Evolutionary conservation across 2,329 filamentous ascomycete genomes (phyloP), one percentile per base, ranked within the genome.

Genomic region (Colletotrichum somersetense): DNA sequence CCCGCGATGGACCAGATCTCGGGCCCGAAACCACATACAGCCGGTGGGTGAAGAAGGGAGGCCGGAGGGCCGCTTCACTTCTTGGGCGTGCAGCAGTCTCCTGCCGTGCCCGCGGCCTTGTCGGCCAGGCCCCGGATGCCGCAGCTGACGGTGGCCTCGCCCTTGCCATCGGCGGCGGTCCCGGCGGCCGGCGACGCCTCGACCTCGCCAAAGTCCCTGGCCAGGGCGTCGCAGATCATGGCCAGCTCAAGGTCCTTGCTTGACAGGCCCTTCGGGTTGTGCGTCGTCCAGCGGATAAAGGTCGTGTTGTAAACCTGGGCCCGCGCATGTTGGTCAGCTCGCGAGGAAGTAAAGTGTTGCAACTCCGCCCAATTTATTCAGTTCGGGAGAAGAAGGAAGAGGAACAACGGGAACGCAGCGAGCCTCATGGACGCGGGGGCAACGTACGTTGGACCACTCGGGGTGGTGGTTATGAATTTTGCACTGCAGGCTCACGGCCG

Each of bases 211-310:
- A 90, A 87, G 73, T 88, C 85, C 20, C 75, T 77, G 38, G 89
- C 91, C 8, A 89, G 80, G 33, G 83, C 78, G 79, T 93, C 92
- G 76, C 91, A 93, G 72, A 89, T 83, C 6, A 79, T 77, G 0
- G 92, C 92, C 80, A 94, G 86, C 48, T 84, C 77, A 38, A 92
- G 80, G 77, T 94, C 92, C 77, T 89, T 89, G 26, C 81, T 81
- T 0, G 90, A 91, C n/a, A 94, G 81, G 1, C 92, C 92, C 11
- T 83, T 81, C 0, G 91, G 91, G 70, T 82, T 87, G 78, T 94
- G 92, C 1, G 92, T 94, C 11, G 91, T 93, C 92, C 92, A 94
- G 61, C 91, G 88, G 73, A 94, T 89, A 75, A 90, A 90, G 0
- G 89, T 89, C 7, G 88, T 91, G 78, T 92, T 93, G 81, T 91